A percentile compares a stretch with the other conserved stretches of the same genome.
phyloP scores from a whole-genome alignment of 768 basidiomycete species.

The Lentinula detonsa region DNA sequence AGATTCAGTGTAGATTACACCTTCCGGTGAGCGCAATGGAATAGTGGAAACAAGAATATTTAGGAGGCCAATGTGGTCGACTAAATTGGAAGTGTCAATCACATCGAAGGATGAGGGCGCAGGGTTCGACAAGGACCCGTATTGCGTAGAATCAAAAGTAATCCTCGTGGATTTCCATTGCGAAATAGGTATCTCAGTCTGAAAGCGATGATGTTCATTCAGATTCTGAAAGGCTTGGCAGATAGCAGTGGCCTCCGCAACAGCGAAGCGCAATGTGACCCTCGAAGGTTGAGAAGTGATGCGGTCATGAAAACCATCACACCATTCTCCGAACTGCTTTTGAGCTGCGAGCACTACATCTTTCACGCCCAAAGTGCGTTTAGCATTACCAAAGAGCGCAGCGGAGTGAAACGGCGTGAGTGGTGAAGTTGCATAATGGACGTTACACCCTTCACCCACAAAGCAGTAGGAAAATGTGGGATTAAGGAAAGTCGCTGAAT shows the following conservation, averaged over 20 bases:
- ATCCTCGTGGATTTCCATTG: conserved; percentile 21
- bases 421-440: conserved; percentile 30
- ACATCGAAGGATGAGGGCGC: conserved; percentile 29
- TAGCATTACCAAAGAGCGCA: conserved; percentile 13
- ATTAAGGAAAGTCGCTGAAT: conserved; percentile 21
- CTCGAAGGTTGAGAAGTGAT: conserved; percentile 6
- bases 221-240: conserved; percentile 18
- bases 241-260: conserved; percentile 22
- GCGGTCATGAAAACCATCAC: conserved; percentile 15
- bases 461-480: conserved; percentile 28
- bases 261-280: conserved; percentile 17
- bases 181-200: conserved; percentile 14
- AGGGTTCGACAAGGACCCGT: conserved; percentile 4
- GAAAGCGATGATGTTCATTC: background rate
- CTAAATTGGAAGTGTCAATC: conserved; percentile 35
- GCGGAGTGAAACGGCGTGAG: conserved; percentile 26
- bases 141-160: conserved; percentile 21
- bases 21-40: conserved; percentile 18
- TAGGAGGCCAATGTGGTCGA: conserved; percentile 31
- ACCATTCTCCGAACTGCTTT: conserved; percentile 23
- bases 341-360: conserved; percentile 17
- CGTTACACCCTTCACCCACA: conserved; percentile 20
- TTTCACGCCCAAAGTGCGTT: conserved; percentile 1
- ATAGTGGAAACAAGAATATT: conserved; percentile 26
- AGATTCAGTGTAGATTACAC: conserved; percentile 37